Conservation (phyloP, 352 stramenopile genomes). For the Pythium coloratum region DNA sequence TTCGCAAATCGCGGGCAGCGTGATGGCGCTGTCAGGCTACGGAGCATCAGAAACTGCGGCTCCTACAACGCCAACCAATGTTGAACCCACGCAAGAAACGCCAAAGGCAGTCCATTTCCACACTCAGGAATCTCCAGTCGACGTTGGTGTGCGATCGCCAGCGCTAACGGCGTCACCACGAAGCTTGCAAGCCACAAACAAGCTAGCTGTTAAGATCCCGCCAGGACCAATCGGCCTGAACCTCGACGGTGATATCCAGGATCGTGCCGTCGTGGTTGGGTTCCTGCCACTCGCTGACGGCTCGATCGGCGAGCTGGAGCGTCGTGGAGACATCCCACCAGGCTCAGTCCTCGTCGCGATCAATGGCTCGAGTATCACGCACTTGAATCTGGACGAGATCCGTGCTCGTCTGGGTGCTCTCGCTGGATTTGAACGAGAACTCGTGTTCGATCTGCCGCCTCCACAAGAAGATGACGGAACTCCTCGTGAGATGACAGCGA, state of each 20-base stretch:
- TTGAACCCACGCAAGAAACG: background rate
- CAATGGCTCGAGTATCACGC: constrained; percentile 66
- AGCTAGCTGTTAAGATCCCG: constrained; percentile 43
- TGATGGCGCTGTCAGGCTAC: constrained; percentile 19
- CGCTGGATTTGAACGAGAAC: constrained; percentile 34
- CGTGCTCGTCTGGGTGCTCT: constrained; percentile 45
- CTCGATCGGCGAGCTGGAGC: constrained; percentile 49
- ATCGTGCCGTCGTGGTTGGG: constrained; percentile 60
- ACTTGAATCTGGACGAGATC: constrained; percentile 37
- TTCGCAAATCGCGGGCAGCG: constrained; percentile 18
- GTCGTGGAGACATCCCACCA: constrained; percentile 45
- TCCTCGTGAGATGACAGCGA: constrained; percentile 1
- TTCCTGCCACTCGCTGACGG: constrained; percentile 65
- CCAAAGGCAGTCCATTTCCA: background rate
- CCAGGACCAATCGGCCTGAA: constrained; percentile 68
- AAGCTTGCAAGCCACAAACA: constrained; percentile 13
- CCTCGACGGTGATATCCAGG: constrained; percentile 45
- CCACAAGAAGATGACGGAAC: constrained; percentile 3
- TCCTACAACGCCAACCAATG: background rate
- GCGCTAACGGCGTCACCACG: constrained; percentile 21
- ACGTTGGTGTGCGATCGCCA: constrained; percentile 19
- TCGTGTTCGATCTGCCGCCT: constrained; percentile 51
- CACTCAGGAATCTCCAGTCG: background rate
- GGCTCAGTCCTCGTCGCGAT: constrained; percentile 65
- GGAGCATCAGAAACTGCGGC: background rate